phyloP scores from a whole-genome alignment of 805 yeast genomes.

The Pichia eremophila region DNA sequence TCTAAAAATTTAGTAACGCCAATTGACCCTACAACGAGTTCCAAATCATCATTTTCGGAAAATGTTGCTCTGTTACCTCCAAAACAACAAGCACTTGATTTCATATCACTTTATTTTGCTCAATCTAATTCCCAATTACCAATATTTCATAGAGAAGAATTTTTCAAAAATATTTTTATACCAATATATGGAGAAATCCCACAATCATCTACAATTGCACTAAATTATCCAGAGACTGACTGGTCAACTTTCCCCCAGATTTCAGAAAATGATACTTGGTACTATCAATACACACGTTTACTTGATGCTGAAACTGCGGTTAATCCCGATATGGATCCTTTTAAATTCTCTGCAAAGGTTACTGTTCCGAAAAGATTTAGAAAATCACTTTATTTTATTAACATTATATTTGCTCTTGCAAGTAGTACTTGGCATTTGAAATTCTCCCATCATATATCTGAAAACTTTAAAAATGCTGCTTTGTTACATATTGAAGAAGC shows the following conservation, averaged over 20 bases:
- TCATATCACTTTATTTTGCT: constrained; percentile 58
- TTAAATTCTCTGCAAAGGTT: constrained; percentile 28
- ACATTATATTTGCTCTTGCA: constrained; percentile 73
- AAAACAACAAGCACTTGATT: constrained; percentile 57
- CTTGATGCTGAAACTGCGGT: constrained; percentile 22
- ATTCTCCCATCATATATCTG: constrained; percentile 57
- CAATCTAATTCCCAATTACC: constrained; percentile 82
- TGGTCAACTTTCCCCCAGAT: constrained; percentile 20
- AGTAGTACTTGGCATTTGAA: constrained; percentile 64
- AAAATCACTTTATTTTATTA: constrained; percentile 58
- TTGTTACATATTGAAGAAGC: constrained; percentile 47
- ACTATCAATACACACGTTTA: constrained; percentile 30
- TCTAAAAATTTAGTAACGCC: not conserved
- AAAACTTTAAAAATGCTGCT: constrained; percentile 62
- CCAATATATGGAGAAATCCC: constrained; percentile 74
- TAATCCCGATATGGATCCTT: constrained; percentile 22
- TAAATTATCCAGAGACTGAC: constrained; percentile 42
- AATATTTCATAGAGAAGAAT: constrained; percentile 71
- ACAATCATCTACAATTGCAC: constrained; percentile 44
- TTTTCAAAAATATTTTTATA: constrained; percentile 53
- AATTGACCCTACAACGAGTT: constrained; percentile 7
- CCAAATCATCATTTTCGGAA: constrained; percentile 4
- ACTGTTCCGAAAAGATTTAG: constrained; percentile 39
- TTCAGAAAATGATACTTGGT: constrained; percentile 37
- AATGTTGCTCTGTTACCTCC: constrained; percentile 53